Evolutionary conservation across 768 basidiomycete genomes (phyloP).

Genomic region (Clitopilus passeckerianus): DNA sequence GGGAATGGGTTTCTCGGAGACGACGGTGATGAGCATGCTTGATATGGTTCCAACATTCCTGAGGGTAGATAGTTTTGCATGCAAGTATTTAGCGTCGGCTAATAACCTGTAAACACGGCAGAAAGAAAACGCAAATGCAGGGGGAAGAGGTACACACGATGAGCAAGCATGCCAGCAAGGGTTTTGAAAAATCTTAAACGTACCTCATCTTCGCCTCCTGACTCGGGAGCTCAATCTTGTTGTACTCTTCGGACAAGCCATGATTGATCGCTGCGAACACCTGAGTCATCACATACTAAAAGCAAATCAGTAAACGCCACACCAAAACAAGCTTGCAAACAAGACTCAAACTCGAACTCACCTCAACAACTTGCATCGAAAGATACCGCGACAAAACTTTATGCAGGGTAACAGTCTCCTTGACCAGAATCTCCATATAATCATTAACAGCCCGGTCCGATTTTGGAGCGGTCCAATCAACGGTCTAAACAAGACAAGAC

Average conservation of each 20-base stretch:
- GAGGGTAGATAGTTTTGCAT: constrained; percentile 69
- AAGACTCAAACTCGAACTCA: constrained; percentile 32
- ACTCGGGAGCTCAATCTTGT: constrained; percentile 74
- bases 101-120: constrained; percentile 56
- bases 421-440: constrained; percentile 93
- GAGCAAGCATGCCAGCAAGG: constrained; percentile 1
- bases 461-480: constrained; percentile 73
- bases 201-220: constrained; percentile 85
- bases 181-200: constrained; percentile 15
- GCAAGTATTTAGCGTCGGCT: constrained; percentile 72
- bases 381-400: constrained; percentile 94
- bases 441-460: constrained; percentile 63
- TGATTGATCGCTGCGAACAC: constrained; percentile 93
- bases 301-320: constrained; percentile 8
- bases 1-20: constrained; percentile 71
- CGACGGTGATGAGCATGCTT: constrained; percentile 79
- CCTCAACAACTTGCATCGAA: constrained; percentile 75
- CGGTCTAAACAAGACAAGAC: constrained; percentile 36
- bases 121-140: not conserved
- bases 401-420: constrained; percentile 93
- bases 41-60: constrained; percentile 71
- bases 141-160: not conserved
- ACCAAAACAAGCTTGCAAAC: constrained; percentile 7
- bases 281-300: constrained; percentile 88
- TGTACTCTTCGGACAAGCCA: constrained; percentile 83